A percentile compares a stretch with the other conserved stretches of the same genome.
These are phyloP conservation scores for Pharnaceum exiguum DNA, from an alignment of 148 eudicot genomes.

Conservation along the genomic window DNA sequence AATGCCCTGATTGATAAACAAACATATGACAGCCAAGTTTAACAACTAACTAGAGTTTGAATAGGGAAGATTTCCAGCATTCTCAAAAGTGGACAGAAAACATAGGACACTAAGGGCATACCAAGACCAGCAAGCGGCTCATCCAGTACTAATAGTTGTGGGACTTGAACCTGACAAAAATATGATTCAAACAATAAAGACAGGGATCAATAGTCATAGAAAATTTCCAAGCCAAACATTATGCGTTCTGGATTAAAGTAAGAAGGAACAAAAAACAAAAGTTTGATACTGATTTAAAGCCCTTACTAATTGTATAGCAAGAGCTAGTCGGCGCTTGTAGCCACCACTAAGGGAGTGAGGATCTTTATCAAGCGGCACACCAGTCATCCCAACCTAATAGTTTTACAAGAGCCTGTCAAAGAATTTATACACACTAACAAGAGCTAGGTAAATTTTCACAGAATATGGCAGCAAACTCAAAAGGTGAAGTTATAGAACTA, in stretches of 20 bases:
- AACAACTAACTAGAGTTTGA: background rate
- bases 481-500: background rate
- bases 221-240: too few species aligned
- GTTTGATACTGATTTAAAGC: conserved; percentile 5
- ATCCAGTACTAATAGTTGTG: conserved; percentile 81
- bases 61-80: background rate
- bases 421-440: background rate
- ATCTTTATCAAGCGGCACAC: conserved; percentile 83
- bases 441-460: background rate
- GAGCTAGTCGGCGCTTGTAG: conserved; percentile 92
- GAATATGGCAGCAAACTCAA: background rate
- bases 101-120: conserved; percentile 24
- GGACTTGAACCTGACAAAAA: conserved; percentile 71
- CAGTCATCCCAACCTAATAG: conserved; percentile 76
- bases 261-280: background rate
- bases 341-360: conserved; percentile 97
- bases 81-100: background rate
- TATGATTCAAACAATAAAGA: background rate
- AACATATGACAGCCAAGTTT: background rate
- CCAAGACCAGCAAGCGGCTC: conserved; percentile 99
- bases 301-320: conserved; percentile 85
- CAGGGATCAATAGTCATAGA: background rate
- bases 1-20: background rate
- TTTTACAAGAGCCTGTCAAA: background rate
- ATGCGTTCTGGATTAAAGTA: background rate